A percentile compares a stretch with the other conserved stretches of the same genome.
phyloP scores from a whole-genome alignment of 139 green algal species.

The Eudorina sp. region DNA sequence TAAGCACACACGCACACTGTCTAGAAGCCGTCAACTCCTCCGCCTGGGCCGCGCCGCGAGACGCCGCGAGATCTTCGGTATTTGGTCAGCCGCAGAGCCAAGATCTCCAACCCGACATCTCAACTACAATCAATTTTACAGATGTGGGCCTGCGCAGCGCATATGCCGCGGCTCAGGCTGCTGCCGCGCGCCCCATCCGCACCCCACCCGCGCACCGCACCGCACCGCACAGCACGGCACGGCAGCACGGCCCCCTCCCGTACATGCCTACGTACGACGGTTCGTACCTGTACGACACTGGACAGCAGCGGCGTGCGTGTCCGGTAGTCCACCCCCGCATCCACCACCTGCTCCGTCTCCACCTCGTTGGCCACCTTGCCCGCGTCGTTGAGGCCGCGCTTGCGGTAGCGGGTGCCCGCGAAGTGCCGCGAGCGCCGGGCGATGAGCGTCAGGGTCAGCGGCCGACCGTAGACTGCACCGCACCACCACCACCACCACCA shows the following conservation, averaged over 20 bases:
- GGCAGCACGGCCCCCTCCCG: neutral
- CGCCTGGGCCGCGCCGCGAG: too few relatives aligned
- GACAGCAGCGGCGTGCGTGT: constrained; percentile 73
- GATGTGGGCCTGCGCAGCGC: too few relatives aligned
- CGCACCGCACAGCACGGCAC: neutral
- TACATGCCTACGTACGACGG: too few relatives aligned
- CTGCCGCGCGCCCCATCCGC: too few relatives aligned
- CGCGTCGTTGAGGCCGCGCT: constrained; percentile 90
- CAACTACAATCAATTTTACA: too few relatives aligned
- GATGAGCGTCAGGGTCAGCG: constrained; percentile 91
- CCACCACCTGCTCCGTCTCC: constrained; percentile 84
- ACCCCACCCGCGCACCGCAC: neutral
- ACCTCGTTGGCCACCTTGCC: constrained; percentile 96
- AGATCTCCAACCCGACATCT: too few relatives aligned
- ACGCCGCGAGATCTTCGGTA: too few relatives aligned
- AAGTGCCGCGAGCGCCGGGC: constrained; percentile 92
- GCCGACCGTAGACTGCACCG: constrained; percentile 83
- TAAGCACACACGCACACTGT: too few relatives aligned
- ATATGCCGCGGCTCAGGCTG: too few relatives aligned
- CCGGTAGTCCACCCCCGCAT: constrained; percentile 77
- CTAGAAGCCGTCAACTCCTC: too few relatives aligned
- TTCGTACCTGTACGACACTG: constrained; percentile 76
- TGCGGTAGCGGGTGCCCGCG: constrained; percentile 95
- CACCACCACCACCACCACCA: too few relatives aligned
- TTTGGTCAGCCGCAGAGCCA: too few relatives aligned